Evolutionary conservation across 257 asterid species (phyloP), one percentile per base, ranked within the genome.

Genomic region (Jasminum sambac): DNA sequence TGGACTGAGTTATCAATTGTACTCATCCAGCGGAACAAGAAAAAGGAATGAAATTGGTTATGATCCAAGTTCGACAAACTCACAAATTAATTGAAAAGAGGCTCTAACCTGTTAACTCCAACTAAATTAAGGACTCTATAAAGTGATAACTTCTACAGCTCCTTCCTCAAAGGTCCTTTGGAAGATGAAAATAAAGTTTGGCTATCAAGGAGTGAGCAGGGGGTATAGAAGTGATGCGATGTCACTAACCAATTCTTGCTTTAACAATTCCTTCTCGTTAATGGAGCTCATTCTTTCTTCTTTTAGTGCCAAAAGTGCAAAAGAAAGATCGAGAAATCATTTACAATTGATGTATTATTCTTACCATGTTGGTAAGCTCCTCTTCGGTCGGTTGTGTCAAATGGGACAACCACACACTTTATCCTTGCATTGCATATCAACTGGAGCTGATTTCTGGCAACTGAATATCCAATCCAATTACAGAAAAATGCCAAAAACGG

Each of bases 221-320:
- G n/a, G n/a, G n/a, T n/a, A n/a, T n/a, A n/a, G n/a, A n/a, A n/a
- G n/a, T n/a, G n/a, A n/a, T n/a, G n/a, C n/a, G n/a, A 38, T 57
- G 76, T 41, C 74, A 78, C 85, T 62, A 75, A 87, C 96, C 91
- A 88, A 59, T 81, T 92, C 95, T 72, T 77, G 83, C 66, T 74
- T 77, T 66, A 85, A 72, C 30, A 55, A 70, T 57, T 84, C 90
- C 74, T 79, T 80, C 72, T 84, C 89, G 12, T 50, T 72, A 48
- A 72, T 30, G 73, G 76, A 50, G 80, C 67, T 80, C 72, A 43
- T 80, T 75, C 68, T 83, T 72, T 85, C 95, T 75, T 77, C 87
- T 68, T 68, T 87, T 58, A 88, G 85, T 82, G 78, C 82, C 64
- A 81, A 26, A 23, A 68, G 42, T 9, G 40, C 23, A 68, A 30